Evolutionary conservation across 805 yeast genomes (phyloP), one percentile per base, ranked within the genome.

Genomic region (Saturnispora quitensis): DNA sequence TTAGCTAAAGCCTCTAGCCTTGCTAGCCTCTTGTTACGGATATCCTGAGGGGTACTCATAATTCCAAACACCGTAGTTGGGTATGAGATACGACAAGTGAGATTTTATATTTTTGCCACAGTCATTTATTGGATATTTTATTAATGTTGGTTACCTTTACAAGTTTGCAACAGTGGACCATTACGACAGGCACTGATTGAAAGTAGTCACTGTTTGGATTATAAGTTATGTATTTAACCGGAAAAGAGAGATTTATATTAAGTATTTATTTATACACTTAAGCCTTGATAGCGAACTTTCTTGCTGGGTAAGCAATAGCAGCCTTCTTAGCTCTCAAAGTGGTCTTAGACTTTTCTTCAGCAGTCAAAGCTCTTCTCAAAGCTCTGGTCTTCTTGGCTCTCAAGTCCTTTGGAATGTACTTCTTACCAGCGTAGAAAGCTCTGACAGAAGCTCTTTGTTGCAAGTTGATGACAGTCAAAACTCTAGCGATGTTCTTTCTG

Each of bases 381-480:
- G 99, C 98, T 85, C 98, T 91, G 77, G 99, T 93, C 86, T 93
- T 88, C 91, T 93, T 93, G 68, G 89, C 96, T 81, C 98, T 91
- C 79, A 93, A 83, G 75, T 90, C 97, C 82, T 91, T 90, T 81
- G 99, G 98, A 75, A 82, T 80, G 84, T 82, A 86, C 79, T 89
- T 90, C 84, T 87, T 85, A 74, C 89, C 93, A 65, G 82, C 81
- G 91, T 90, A 90, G 82, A 87, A 85, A 72, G 85, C 93, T 77
- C 88, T 88, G 73, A 89, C 96, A 67, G 84, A 82, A 64, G 85
- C 89, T 80, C 99, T 89, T 79, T 89, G 96, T 81, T 86, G 88
- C 69, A 84, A 82, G 90, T 87, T 90, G 80, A 91, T 89, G 78
- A 91, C 79, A 64, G 99, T 93, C 76, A 93, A 86, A 68, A 90